These are phyloP conservation scores for Pseudozyma sp. DNA, from an alignment of 1,284 basidiomycete genomes.

Conservation along the genomic window DNA sequence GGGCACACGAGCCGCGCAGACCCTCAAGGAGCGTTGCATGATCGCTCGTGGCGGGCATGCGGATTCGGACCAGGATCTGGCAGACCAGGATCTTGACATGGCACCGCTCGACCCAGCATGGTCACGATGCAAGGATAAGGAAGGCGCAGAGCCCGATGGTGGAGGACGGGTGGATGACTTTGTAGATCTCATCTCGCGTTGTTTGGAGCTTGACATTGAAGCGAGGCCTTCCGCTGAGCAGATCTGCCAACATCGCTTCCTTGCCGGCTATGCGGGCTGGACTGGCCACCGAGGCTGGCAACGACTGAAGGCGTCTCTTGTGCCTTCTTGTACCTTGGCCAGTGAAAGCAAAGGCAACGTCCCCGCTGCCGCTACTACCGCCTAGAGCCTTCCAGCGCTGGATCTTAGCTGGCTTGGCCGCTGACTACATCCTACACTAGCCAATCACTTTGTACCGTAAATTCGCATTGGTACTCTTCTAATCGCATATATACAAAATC, in stretches of 20 bases:
- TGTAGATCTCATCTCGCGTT: conserved; percentile 81
- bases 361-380: background rate
- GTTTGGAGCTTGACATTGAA: conserved; percentile 76
- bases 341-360: conserved; percentile 18
- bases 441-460: too few species aligned
- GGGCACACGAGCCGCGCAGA: conserved; percentile 59
- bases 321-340: conserved; percentile 26
- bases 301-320: conserved; percentile 25
- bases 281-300: conserved; percentile 66
- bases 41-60: conserved; percentile 36
- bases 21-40: conserved; percentile 55
- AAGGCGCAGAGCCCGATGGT: conserved; percentile 73
- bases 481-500: too few species aligned
- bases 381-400: background rate
- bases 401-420: background rate
- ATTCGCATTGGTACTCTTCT: too few species aligned
- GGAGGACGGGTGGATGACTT: conserved; percentile 84
- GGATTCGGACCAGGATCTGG: conserved; percentile 24
- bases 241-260: conserved; percentile 81
- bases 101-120: conserved; percentile 37
- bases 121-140: conserved; percentile 35
- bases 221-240: conserved; percentile 80
- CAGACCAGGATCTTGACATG: conserved; percentile 23
- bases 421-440: too few species aligned
- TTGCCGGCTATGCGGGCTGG: conserved; percentile 75